Base-by-base conservation (phyloP, 1,139 yeast genomes). In the Pichia sp. region DNA sequence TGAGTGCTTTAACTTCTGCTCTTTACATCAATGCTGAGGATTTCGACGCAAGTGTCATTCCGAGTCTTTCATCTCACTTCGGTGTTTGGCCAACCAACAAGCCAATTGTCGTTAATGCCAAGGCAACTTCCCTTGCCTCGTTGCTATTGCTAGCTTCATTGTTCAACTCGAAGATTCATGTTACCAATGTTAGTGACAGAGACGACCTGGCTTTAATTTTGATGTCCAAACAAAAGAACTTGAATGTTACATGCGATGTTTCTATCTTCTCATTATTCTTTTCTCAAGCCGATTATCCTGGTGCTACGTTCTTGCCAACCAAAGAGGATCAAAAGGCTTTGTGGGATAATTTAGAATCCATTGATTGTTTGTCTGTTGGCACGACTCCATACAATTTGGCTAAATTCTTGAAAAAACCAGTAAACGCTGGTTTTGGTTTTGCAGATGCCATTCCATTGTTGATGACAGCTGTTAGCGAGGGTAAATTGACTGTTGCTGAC, bases 351-450 rank as follows among this genome's bases (percentile, higher is more conserved):
- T 72, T 93, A 62, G 78, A 72, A 31, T 74, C 77, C 44, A 79
- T 93, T 66, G 98, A 93, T 72, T 87, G 91, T 63, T 88, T 93
- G 77, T 83, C 96, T 40, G 76, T 91, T 62, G 98, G 98, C 60
- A 77, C 79, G 49, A 70, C 87, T 61, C 96, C 97, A 62, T 79
- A 84, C 54, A 74, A 80, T 59, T 73, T 90, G 56, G 90, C 95
- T 46, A 73, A 78, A 63, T 82, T 83, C 57, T 72, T 80, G 57
- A 85, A 85, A 51, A 70, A 81, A 63, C 73, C 77, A 51, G 75
- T 81, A 55, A 73, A 74, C 55, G 80, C 93, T 49, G 96, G 93
- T 57, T 73, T 83, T 58, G 96, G 96, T 59, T 75, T 87, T 62
- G 73, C 81, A 54, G 96, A 89, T 67, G 83, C 90, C 44, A 72